Evolutionary conservation across 2,329 filamentous ascomycete genomes (phyloP), one percentile per base, ranked within the genome.

Genomic region (Aspergillus sp.): DNA sequence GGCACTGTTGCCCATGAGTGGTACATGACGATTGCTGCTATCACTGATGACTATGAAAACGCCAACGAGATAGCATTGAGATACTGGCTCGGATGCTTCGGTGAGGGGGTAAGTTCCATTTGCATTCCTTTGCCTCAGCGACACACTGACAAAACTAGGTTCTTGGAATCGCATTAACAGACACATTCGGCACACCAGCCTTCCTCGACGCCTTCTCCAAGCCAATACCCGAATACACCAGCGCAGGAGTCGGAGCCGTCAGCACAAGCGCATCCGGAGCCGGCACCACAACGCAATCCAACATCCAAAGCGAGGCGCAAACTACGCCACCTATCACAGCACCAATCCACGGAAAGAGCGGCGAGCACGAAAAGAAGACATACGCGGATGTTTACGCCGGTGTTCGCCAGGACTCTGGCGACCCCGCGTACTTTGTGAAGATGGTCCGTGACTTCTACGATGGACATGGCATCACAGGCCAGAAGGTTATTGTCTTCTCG

Each of bases 11-110:
- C 93, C 0, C 93, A 98, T 63, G 93, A 98, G 71, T 98, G 93
- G 93, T 97, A 96, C 74, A 98, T 98, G 93, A 90, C 89, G 38
- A 91, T 95, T 53, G 93, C 93, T 1, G 90, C 93, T 35, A 89
- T 96, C 58, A 88, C 85, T 4, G 79, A 88, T 53, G 81, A 96
- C 69, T 98, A 98, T 64, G 79, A 82, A 57, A 77, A 80, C 52
- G 90, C 93, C 3, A 95, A 90, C 33, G 89, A 95, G 66, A 79
- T 85, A 54, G 90, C 89, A 0, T 73, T 98, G 57, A 78, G 82
- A 49, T 89, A 94, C 65, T 98, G 93, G 93, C 81, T 95, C 30
- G 83, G 84, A 45, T 95, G 88, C 52, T 98, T 96, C 64, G 93
- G 93, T 3, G 83, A 86, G 62, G 88, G 82, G 2, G 80, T 79